Evolutionary conservation across 2,329 filamentous ascomycete genomes (phyloP), one percentile per base, ranked within the genome.

Genomic region (Pseudopithomyces maydicus): DNA sequence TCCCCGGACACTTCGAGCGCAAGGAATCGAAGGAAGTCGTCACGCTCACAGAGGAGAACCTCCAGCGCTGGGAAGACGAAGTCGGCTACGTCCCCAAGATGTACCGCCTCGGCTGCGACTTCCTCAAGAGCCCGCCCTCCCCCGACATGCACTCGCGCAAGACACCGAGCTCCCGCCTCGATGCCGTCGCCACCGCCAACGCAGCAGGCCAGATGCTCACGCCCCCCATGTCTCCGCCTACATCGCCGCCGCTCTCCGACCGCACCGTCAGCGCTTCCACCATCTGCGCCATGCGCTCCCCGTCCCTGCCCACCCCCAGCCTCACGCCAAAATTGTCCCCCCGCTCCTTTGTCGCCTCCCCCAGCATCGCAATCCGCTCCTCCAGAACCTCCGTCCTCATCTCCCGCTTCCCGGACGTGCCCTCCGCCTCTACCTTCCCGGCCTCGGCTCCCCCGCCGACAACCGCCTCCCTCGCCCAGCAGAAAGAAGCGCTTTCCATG

Each of bases 11-110:
- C 7, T 19, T 10, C 19, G 32, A 38, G 15, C 33, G 14, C 11
- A 29, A 36, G 32, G 15, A n/a, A 2, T 15, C 3, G n/a, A 52
- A 52, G 29, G 23, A 44, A 14, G 39, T 53, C 5, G 20, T 38
- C 8, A 36, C 46, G 6, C 33, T 62, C 2, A 65, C 60, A 7
- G 55, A 57, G 20, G 50, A 60, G 23, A 65, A 65, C 33, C 52
- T 65, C 15, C 53, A 61, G 12, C n/a, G 54, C 14, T 56, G 57
- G 45, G 62, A 63, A 48, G 52, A 59, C n/a, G 45, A 58, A 20
- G 54, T 59, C 26, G 59, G 60, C 0, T 54, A 54, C 35, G 47
- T 60, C 26, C 57, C 57, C 2, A 62, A 56, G 32, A 56, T 54
- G 46, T 59, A 55, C 47, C 45, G 55, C 19, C 46, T 57, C 20